Evolutionary conservation across 352 stramenopile genomes (phyloP), one percentile per base, ranked within the genome.

Genomic region (Phytophthora brassicae): DNA sequence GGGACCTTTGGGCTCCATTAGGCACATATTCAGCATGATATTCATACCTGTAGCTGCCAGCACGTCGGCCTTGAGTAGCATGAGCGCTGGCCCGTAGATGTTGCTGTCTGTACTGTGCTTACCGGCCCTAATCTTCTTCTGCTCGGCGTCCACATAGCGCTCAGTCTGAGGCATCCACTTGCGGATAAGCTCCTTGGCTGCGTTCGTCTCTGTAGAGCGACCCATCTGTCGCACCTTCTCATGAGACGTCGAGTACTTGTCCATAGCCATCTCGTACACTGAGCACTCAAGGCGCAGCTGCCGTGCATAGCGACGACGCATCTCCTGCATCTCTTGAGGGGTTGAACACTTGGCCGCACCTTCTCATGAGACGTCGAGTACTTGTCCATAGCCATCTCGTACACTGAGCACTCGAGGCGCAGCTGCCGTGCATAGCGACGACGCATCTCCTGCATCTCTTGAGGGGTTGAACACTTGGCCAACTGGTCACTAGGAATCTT

Each of bases 381-480:
- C 61, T 88, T 90, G 41, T 87, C 77, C 64, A 90, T 73, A 4
- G 84, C 83, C 81, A 93, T 89, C 45, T 89, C 80, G 63, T 90
- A 91, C 44, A 91, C 83, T 2, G 81, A 86, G 62, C 80, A 89
- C 58, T 93, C 84, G 7, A 93, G 75, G 9, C 84, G 76, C 41
- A 93, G 67, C 62, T 93, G 84, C 16, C 84, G 80, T 49, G 84
- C 84, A 53, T 90, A 91, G 31, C 84, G 75, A 14, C 80, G 77
- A 33, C 82, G 74, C 49, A 93, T 45, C 41, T 89, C 64, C 48
- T 85, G 61, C 14, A 86, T 48, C 58, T 89, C 67, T 19, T 87
- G 65, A 0, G 54, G 43, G 11, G 68, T 84, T 12, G 60, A 48
- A 58, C 81, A 88, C 41, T 76, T 80, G 24, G 70, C 73, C 39